A percentile compares a stretch with the other conserved stretches of the same genome.
Conservation (phyloP, 495 filamentous ascomycete genomes). For the Alectoria sarmentosa region DNA sequence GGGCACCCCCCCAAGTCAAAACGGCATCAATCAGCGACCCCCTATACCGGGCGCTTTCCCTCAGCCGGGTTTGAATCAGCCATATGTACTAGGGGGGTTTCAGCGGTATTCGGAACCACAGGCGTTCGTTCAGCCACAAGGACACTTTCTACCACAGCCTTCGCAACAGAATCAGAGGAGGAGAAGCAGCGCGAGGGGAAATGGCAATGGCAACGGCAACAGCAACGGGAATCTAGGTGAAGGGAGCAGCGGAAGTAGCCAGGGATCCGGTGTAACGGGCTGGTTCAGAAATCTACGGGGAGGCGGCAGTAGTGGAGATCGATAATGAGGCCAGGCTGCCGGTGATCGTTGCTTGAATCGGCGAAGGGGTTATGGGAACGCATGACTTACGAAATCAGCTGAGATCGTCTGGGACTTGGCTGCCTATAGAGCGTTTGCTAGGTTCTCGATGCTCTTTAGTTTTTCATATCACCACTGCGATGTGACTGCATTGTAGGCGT, state of each 20-base stretch:
- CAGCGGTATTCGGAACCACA: slow-evolving; percentile 20
- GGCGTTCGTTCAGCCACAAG: slow-evolving; percentile 14
- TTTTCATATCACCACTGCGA: background rate
- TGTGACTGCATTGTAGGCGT: slow-evolving; percentile 11
- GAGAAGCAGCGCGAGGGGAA: slow-evolving; percentile 14
- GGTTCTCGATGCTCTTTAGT: background rate
- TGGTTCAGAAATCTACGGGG: slow-evolving; percentile 23
- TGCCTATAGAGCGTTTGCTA: background rate
- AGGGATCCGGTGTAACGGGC: slow-evolving; percentile 16
- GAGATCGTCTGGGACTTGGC: background rate
- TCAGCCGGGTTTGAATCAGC: slow-evolving; percentile 22
- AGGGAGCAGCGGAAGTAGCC: slow-evolving; percentile 20
- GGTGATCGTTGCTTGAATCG: background rate
- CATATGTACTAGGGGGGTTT: slow-evolving; percentile 22
- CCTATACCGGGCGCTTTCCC: slow-evolving; percentile 19
- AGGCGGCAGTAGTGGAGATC: slow-evolving; percentile 11
- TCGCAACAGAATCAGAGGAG: slow-evolving; percentile 11
- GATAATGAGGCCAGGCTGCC: slow-evolving; percentile 4
- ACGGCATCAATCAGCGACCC: slow-evolving; percentile 7
- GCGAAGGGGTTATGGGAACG: background rate
- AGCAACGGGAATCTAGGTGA: slow-evolving; percentile 18
- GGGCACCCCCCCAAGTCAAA: background rate
- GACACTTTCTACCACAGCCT: slow-evolving; percentile 3
- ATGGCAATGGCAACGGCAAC: background rate
- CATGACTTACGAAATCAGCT: background rate